phyloP scores from a whole-genome alignment of 2,329 filamentous ascomycete genomes.

The Aspergillus sp. region DNA sequence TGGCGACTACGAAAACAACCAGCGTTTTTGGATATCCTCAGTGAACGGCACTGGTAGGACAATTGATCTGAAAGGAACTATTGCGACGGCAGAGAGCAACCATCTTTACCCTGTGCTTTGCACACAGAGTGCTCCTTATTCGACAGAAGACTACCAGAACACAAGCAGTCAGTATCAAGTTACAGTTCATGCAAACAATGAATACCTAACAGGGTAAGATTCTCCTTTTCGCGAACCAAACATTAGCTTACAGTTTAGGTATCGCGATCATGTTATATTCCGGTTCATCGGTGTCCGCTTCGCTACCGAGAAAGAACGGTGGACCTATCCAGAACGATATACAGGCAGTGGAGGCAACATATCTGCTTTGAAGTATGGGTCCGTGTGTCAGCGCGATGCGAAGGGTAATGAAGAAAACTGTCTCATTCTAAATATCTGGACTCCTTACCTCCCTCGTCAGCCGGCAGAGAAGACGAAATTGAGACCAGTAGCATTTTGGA shows the following conservation, averaged over 20 bases:
- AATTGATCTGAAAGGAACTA: neutral
- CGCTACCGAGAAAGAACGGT: slow-evolving; percentile 44
- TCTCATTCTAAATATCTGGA: slow-evolving; percentile 9
- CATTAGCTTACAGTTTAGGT: slow-evolving; percentile 30
- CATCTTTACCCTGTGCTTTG: neutral
- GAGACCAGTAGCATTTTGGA: slow-evolving; percentile 54
- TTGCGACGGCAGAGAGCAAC: neutral
- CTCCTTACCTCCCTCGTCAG: slow-evolving; percentile 42
- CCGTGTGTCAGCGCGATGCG: neutral
- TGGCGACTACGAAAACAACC: neutral
- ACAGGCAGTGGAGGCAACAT: slow-evolving; percentile 47
- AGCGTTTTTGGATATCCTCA: neutral
- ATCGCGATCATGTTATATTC: slow-evolving; percentile 56
- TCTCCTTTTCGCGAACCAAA: neutral
- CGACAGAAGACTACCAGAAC: neutral
- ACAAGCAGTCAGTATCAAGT: neutral
- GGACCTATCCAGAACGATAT: slow-evolving; percentile 51
- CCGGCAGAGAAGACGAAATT: slow-evolving; percentile 43
- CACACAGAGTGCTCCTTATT: slow-evolving; percentile 1
- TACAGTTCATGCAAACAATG: slow-evolving; percentile 5
- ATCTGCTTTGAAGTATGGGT: slow-evolving; percentile 39
- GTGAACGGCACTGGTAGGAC: neutral
- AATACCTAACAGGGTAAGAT: slow-evolving; percentile 4
- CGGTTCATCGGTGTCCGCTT: slow-evolving; percentile 52
- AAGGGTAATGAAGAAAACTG: neutral